phyloP scores from a whole-genome alignment of 2,329 filamentous ascomycete genomes.

The Colletotrichum gloeosporioides region DNA sequence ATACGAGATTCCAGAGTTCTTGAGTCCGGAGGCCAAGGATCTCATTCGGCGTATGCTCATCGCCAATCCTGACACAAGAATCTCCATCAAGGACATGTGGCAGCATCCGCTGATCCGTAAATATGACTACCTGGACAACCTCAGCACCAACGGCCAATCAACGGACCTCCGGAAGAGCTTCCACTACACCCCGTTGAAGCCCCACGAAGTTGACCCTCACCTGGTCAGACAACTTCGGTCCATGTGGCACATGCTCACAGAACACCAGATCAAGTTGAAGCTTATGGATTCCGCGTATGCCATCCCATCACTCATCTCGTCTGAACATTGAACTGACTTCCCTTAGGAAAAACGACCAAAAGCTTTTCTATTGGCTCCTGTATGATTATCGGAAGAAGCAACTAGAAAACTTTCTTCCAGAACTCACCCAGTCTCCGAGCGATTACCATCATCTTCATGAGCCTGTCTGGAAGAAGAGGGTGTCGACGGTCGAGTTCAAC shows the following conservation, averaged over 20 bases:
- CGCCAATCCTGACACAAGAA: conserved; percentile 77
- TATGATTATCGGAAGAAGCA: conserved; percentile 83
- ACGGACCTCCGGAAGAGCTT: conserved; percentile 66
- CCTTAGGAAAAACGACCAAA: conserved; percentile 83
- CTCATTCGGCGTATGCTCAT: conserved; percentile 82
- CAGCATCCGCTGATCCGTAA: conserved; percentile 84
- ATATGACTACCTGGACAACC: conserved; percentile 77
- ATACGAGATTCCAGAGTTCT: conserved; percentile 65
- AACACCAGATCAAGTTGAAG: conserved; percentile 72
- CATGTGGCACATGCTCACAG: conserved; percentile 86
- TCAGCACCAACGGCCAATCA: conserved; percentile 60
- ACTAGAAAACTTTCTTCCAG: conserved; percentile 83
- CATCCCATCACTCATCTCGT: neutral
- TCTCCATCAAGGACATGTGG: conserved; percentile 84
- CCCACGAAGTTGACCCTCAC: conserved; percentile 77
- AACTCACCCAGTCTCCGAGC: conserved; percentile 83
- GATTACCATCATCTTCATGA: conserved; percentile 85
- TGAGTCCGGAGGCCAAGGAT: conserved; percentile 75
- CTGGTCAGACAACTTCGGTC: conserved; percentile 86
- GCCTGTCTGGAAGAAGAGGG: conserved; percentile 60
- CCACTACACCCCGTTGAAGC: conserved; percentile 61
- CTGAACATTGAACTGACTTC: conserved; percentile 26
- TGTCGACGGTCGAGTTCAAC: conserved; percentile 67
- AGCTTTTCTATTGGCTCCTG: conserved; percentile 89
- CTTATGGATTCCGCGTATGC: conserved; percentile 46